Base-by-base conservation (phyloP, 176 grass and related monocot species). In the Oryza punctata region DNA sequence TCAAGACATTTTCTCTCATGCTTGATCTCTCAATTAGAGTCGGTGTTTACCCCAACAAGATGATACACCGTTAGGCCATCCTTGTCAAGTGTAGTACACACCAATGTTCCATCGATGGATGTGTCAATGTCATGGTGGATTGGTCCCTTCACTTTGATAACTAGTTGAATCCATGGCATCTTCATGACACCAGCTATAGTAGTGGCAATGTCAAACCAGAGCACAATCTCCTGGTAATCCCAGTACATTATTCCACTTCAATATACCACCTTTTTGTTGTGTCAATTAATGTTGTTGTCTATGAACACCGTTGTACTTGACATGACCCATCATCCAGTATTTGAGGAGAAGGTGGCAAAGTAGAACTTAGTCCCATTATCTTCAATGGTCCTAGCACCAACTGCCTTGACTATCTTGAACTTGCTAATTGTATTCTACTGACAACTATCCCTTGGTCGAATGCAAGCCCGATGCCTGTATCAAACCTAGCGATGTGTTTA, bases 171-270 rank as follows among this genome's bases (percentile, higher is more conserved):
- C 46, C 67, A 26, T 1, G 46, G 66, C 12, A 81, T 38, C 13
- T 81, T 59, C 3, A 59, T 19, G 30, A 33, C 10, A 0, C 78
- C 66, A 19, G 2, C 12, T 26, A 1, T 46, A 70, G 0, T 10
- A 3, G 1, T 70, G 37, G 12, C 3, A 40, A 52, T 32, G 54
- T 81, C 78, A 41, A 70, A 81, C 78, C 66, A 81, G 1, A 81
- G 21, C 33, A 81, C n/a, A 81, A 70, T 8, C 4, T 57, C 19
- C 2, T 18, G 0, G 18, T 12, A 81, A 15, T 81, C 78, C 78
- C 66, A 70, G 10, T 59, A 70, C 33, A 69, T 3, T 3, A 57
- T n/a, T 54, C 78, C 78, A 81, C 7, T 25, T 69, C 12, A 0
- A 81, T 70, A 81, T 2, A 38, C 46, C 7, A 59, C 46, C 28